Evolutionary conservation across 805 yeast species (phyloP), one percentile per base, ranked within the genome.

Genomic region (Lipomyces oligophaga): DNA sequence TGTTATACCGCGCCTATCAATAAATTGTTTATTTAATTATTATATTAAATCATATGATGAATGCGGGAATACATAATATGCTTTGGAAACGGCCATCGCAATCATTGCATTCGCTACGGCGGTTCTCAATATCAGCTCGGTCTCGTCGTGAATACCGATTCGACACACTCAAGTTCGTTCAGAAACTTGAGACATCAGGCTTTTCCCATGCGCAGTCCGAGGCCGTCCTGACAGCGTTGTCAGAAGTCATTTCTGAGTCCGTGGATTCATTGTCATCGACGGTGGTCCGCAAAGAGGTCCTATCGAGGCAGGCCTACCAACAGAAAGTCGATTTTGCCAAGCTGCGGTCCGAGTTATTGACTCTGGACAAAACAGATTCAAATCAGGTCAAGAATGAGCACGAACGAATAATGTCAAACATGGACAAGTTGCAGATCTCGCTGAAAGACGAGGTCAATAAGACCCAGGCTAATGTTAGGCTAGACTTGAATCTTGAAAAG

Each of bases 291-390:
- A 82, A 87, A 58, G 96, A 88, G 58, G 80, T 82, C 35, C 74
- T 90, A 36, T 80, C 85, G 25, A 80, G 88, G 56, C 77, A 88
- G 61, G 83, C 96, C 3, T 93, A 93, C 65, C 96, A 90, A 63
- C 97, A 93, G 60, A 86, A 90, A 59, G 97, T 93, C 26, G 97
- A 93, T 63, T 90, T 93, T 73, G 93, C 96, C 31, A 90, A 90
- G 62, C 75, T 93, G 50, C 83, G 89, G 61, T 95, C 96, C 26
- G 97, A 90, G 64, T 73, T 93, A 34, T 89, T 87, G 59, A 80
- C 87, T 40, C 78, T 86, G 66, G 97, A 93, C 67, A 80, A 81
- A 62, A 76, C 87, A 22, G 97, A 93, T 60, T 84, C 85, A 61
- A 81, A 84, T 48, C 78, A 79, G 41, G 75, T 90, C 50, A 81